Percentiles rank a stretch among this genome's conserved stretches.
Conservation (phyloP, 1,139 yeast genomes). For the Wickerhamomyces sp. region DNA sequence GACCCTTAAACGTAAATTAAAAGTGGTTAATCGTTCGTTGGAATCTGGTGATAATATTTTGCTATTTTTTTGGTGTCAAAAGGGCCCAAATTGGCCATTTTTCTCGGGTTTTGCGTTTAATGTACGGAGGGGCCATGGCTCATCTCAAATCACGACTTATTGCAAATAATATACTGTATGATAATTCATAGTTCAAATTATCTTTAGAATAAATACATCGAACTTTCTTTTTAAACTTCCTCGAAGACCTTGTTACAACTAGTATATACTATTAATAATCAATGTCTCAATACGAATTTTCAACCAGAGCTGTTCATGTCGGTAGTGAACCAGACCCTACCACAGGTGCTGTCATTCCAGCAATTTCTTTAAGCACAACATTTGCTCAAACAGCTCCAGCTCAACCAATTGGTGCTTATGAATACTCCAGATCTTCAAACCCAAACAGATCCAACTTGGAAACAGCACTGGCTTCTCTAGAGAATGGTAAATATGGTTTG, state of each 20-base stretch:
- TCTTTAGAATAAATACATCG: too few relatives aligned
- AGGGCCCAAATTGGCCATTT: neutral
- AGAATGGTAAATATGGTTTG: conserved; percentile 70
- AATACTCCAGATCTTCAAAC: conserved; percentile 83
- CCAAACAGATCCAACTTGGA: conserved; percentile 87
- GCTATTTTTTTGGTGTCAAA: neutral
- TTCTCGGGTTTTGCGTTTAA: neutral
- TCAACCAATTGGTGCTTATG: conserved; percentile 73
- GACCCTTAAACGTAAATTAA: too few relatives aligned
- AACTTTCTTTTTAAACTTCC: neutral
- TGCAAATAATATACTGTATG: neutral
- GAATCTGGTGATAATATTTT: neutral
- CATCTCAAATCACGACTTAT: neutral
- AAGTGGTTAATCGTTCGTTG: neutral
- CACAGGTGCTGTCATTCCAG: conserved; percentile 87
- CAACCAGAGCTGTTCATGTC: conserved; percentile 80
- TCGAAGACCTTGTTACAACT: neutral
- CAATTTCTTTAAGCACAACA: conserved; percentile 82
- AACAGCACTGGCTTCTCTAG: conserved; percentile 74
- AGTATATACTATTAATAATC: neutral
- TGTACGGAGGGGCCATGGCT: neutral
- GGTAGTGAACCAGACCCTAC: conserved; percentile 70
- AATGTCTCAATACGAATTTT: conserved; percentile 42
- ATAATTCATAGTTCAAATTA: too few relatives aligned
- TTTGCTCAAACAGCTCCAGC: conserved; percentile 80